phyloP scores from a whole-genome alignment of 805 yeast genomes.

The Wickerhamiella dianesei region DNA sequence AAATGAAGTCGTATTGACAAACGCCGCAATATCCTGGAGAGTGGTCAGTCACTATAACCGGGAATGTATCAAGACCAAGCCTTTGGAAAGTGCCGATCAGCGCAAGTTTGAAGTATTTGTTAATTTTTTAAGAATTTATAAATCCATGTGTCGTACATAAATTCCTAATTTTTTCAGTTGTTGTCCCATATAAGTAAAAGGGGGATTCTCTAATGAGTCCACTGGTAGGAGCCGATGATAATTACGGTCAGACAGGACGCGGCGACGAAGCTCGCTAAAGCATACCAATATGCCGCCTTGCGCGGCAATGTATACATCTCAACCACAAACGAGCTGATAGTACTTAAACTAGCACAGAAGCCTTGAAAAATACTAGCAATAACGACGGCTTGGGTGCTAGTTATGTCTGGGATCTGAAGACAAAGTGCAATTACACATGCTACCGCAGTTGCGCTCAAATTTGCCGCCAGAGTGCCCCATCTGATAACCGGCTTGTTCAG shows the following conservation, averaged over 20 bases:
- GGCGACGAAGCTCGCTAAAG: constrained; percentile 31
- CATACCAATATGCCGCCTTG: constrained; percentile 37
- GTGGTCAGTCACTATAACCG: too few relatives aligned
- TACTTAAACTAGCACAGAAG: constrained; percentile 56
- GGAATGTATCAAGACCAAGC: too few relatives aligned
- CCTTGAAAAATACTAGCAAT: constrained; percentile 47
- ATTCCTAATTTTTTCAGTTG: background rate
- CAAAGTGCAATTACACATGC: constrained; percentile 32
- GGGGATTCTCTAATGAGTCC: constrained; percentile 39
- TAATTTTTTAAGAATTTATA: too few relatives aligned
- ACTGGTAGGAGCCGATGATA: constrained; percentile 57
- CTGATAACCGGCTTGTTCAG: constrained; percentile 43
- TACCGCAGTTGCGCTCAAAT: constrained; percentile 34
- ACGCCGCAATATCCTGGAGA: too few relatives aligned
- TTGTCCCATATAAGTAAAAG: background rate
- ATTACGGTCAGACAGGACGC: constrained; percentile 41
- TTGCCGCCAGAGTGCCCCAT: constrained; percentile 38
- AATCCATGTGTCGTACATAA: too few relatives aligned
- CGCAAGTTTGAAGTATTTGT: too few relatives aligned
- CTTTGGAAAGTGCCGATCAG: too few relatives aligned
- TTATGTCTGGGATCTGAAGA: constrained; percentile 32
- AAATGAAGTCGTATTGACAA: too few relatives aligned
- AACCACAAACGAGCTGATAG: constrained; percentile 64
- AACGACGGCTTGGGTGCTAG: constrained; percentile 30
- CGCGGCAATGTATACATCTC: constrained; percentile 39